Conservation (phyloP, 2,329 filamentous ascomycete genomes). For the Paecilomyces sp. region DNA sequence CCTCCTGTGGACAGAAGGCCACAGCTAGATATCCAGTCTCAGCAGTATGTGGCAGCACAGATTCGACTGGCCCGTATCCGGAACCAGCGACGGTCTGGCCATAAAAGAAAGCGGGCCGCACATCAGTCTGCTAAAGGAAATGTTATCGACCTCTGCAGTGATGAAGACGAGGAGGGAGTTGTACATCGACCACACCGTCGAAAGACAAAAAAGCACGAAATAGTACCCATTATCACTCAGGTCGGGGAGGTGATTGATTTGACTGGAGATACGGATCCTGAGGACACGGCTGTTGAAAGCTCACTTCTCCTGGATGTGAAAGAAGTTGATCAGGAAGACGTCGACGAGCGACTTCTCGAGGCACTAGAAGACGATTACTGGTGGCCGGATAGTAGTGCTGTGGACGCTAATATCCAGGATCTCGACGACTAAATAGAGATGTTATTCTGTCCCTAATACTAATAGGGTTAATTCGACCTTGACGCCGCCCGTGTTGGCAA, state of each 20-base stretch:
- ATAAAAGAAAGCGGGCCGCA: constrained; percentile 12
- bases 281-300: not conserved
- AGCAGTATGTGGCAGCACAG: constrained; percentile 12
- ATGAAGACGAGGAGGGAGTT: constrained; percentile 5
- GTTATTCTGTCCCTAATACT: not conserved
- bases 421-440: constrained; percentile 5
- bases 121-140: not conserved
- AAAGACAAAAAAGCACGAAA: constrained; percentile 4
- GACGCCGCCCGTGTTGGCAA: constrained; percentile 96
- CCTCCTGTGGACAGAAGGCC: constrained; percentile 10
- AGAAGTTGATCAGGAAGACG: not conserved
- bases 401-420: constrained; percentile 23
- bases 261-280: constrained; percentile 16
- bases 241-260: constrained; percentile 18
- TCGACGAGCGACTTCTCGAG: constrained; percentile 8
- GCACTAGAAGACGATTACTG: constrained; percentile 28
- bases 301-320: not conserved
- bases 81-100: constrained; percentile 13
- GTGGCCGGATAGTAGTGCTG: constrained; percentile 26
- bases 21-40: constrained; percentile 12
- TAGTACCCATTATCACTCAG: constrained; percentile 4
- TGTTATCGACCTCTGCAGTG: constrained; percentile 13
- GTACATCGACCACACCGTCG: not conserved
- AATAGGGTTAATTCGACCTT: constrained; percentile 50
- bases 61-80: constrained; percentile 21